A percentile compares a stretch with the other conserved stretches of the same genome.
Evolutionary conservation across 805 yeast species (phyloP).

Genomic region (Scheffersomyces ergatensis): DNA sequence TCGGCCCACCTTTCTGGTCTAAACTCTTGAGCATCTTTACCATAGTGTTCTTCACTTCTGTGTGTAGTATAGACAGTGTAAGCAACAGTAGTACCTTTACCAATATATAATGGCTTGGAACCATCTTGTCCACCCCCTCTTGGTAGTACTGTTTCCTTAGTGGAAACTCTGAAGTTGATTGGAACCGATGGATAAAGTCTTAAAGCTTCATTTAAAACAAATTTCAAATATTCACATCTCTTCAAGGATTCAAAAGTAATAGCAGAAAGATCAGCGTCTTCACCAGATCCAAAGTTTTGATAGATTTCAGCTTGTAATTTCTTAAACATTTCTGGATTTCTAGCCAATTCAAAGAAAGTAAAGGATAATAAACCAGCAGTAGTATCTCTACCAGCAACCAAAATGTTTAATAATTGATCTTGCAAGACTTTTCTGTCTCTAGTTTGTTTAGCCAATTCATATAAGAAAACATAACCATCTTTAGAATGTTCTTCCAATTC

Average conservation of each 20-base stretch:
- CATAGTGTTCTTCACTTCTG: constrained; percentile 37
- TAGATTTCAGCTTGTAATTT: constrained; percentile 26
- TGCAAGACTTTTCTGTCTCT: constrained; percentile 33
- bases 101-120: constrained; percentile 34
- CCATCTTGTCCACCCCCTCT: constrained; percentile 39
- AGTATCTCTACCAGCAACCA: constrained; percentile 40
- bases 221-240: constrained; percentile 31
- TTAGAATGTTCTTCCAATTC: constrained; percentile 25
- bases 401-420: constrained; percentile 40
- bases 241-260: constrained; percentile 33
- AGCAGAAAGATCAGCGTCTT: constrained; percentile 16
- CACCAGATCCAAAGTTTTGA: constrained; percentile 23
- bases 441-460: constrained; percentile 39
- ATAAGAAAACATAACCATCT: constrained; percentile 36
- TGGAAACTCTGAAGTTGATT: constrained; percentile 28
- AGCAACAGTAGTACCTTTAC: constrained; percentile 41
- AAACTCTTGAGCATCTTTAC: constrained; percentile 43
- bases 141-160: constrained; percentile 30
- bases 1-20: constrained; percentile 50
- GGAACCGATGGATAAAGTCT: constrained; percentile 38
- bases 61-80: constrained; percentile 44
- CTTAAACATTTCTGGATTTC: constrained; percentile 26
- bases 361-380: constrained; percentile 35
- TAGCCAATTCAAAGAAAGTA: constrained; percentile 28
- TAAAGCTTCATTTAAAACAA: constrained; percentile 27